phyloP scores from a whole-genome alignment of 768 basidiomycete genomes.

The Boletellus ananas region DNA sequence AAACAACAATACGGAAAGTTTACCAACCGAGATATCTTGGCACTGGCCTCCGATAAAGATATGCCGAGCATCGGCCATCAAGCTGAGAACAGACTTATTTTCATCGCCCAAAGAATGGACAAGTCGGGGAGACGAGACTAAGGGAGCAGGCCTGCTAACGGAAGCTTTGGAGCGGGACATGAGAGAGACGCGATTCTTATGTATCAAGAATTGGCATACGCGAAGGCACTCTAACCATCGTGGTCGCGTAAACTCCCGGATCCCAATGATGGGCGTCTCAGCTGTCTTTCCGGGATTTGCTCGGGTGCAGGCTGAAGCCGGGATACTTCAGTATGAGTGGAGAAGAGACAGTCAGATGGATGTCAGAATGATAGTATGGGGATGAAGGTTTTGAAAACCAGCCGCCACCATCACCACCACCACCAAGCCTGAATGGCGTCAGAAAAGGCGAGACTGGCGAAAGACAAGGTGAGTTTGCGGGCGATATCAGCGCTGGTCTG shows the following conservation, averaged over 20 bases:
- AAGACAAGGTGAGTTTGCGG: slow-evolving; percentile 27
- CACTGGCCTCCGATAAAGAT: slow-evolving; percentile 85
- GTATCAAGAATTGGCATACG: slow-evolving; percentile 19
- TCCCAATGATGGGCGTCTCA: not conserved
- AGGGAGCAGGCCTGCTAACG: slow-evolving; percentile 53
- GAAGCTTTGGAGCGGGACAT: slow-evolving; percentile 41
- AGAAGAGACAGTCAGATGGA: too few relatives aligned
- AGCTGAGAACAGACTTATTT: slow-evolving; percentile 66
- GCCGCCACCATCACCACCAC: slow-evolving; percentile 11
- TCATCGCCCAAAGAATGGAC: slow-evolving; percentile 70
- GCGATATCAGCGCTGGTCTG: not conserved
- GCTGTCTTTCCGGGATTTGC: slow-evolving; percentile 1
- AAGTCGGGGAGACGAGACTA: slow-evolving; percentile 45
- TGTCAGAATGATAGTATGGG: not conserved
- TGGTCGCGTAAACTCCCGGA: slow-evolving; percentile 1
- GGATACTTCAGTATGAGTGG: not conserved
- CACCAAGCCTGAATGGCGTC: slow-evolving; percentile 28
- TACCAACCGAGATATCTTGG: slow-evolving; percentile 66
- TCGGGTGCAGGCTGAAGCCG: not conserved
- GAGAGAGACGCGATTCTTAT: slow-evolving; percentile 1
- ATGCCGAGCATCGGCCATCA: slow-evolving; percentile 66
- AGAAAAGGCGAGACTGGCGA: slow-evolving; percentile 32
- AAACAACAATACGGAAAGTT: not conserved
- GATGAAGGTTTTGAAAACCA: not conserved
- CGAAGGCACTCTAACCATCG: slow-evolving; percentile 17